These are phyloP conservation scores for Apiotrichum domesticum DNA, from an alignment of 1,284 basidiomycete species.

Conservation along the genomic window DNA sequence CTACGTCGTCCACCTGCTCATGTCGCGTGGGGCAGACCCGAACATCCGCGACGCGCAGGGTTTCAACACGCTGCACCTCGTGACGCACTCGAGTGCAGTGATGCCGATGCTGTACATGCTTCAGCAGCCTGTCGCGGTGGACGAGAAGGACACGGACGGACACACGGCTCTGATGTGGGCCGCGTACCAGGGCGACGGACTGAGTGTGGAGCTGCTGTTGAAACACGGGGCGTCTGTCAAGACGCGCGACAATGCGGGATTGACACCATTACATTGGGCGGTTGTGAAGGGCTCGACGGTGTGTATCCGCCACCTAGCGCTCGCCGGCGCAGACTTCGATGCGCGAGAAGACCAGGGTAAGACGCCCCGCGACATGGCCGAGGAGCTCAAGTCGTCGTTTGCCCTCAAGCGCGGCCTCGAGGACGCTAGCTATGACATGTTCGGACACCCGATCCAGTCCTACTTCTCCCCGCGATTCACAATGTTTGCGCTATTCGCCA, in stretches of 20 bases:
- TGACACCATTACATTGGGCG: constrained; percentile 95
- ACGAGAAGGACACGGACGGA: constrained; percentile 81
- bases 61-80: constrained; percentile 92
- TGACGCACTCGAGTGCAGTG: constrained; percentile 86
- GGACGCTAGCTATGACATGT: constrained; percentile 54
- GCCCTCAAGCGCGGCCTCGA: constrained; percentile 83
- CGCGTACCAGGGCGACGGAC: constrained; percentile 86
- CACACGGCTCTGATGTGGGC: constrained; percentile 99
- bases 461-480: constrained; percentile 60
- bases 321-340: constrained; percentile 74
- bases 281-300: constrained; percentile 87
- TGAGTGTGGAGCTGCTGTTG: constrained; percentile 85
- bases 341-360: constrained; percentile 79
- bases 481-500: constrained; percentile 67
- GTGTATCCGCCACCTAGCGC: constrained; percentile 76
- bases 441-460: constrained; percentile 35
- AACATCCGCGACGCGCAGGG: constrained; percentile 86
- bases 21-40: constrained; percentile 85
- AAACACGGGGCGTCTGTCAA: constrained; percentile 77
- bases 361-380: constrained; percentile 89
- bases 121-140: constrained; percentile 82
- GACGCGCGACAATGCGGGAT: constrained; percentile 69
- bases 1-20: constrained; percentile 85
- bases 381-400: constrained; percentile 80
- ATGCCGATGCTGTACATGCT: constrained; percentile 91